Evolutionary conservation across 306 rosid genomes (phyloP), one percentile per base, ranked within the genome.

Genomic region (Alnus rubra): DNA sequence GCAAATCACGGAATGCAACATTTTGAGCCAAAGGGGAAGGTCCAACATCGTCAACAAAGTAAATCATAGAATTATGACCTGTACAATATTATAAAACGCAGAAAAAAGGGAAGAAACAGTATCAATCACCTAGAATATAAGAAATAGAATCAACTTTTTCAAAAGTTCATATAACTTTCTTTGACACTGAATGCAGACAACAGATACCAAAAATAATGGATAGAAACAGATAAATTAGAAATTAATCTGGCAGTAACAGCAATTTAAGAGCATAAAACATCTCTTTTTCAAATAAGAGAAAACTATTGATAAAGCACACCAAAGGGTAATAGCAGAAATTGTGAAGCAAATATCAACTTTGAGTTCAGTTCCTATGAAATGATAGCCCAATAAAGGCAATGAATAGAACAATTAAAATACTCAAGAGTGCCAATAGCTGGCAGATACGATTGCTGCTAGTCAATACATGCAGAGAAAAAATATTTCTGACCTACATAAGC

Each of bases 11-110:
- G 80, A 87, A 88, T 74, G 97, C 86, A 44, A 95, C 92, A 81
- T 76, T 93, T 85, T 95, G 99, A 56, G 97, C 95, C 91, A 90
- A 84, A 78, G 99, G 98, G 80, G 99, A 93, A 81, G 96, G 96
- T 39, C 98, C 99, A 73, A 95, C 88, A 37, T 91, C 97, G 86
- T 89, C 97, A 58, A 93, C 99, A 65, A 95, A 93, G 90, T 93
- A 90, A 80, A 95, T 91, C 94, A 89, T 88, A 53, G 99, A 95
- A 85, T 91, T 93, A 78, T 95, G 98, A 68, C 98, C 99, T 95
- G 94, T 47, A 78, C 2, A 82, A 79, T 69, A 80, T 87, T 77
- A 83, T 35, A 83, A 79, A 78, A 49, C 67, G 79, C 23, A 64
- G 18, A 58, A 37, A 71, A 33, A 14, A 81, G 78, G 50, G n/a